Base-by-base conservation (phyloP, 1,284 basidiomycete species). In the Boletus sp. region DNA sequence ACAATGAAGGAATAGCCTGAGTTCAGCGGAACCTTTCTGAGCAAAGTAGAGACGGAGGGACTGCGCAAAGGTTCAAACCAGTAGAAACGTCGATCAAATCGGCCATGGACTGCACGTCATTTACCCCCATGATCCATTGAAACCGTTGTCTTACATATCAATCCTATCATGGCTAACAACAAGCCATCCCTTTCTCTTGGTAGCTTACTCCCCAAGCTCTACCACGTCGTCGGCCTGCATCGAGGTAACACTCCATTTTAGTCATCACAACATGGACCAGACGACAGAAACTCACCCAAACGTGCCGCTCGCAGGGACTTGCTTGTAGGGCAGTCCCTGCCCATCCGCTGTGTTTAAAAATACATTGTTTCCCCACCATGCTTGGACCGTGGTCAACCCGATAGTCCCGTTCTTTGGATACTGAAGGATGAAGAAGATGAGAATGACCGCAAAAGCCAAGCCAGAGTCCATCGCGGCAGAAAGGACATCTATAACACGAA, bases 281-380 rank as follows among this genome's bases (percentile, higher is more conserved):
- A 35, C 23, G 9, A 17, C 10, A 2, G 23, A 36, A 6, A 52
- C 65, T 44, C 20, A 67, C 63, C 76, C 77, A 53, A 78, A 78
- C 5, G 60, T 66, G 19, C 61, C 59, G 8, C 71, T 64, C 0
- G 46, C 50, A 1, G 65, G 56, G 8, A 75, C 40, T 1, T 50
- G 8, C 45, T 40, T 51, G 20, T 44, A 56, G 2, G 73, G 64
- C 13, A 62, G 48, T 25, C 61, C 64, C 4, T 43, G 30, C 14
- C 56, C 69, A 46, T 80, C 78, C 3, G 69, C 74, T 30, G 73
- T 80, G 8, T 71, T 68, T 43, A 49, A 48, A 48, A 61, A 72
- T 8, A 78, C 78, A 0, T 70, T 78, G 54, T 88, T 88, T 14
- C 86, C 86, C 86, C 85, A 88, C 86, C 85, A 88, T 3, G 47